Base-by-base conservation (phyloP, 106 monocot species). In the Hemerocallis citrina region DNA sequence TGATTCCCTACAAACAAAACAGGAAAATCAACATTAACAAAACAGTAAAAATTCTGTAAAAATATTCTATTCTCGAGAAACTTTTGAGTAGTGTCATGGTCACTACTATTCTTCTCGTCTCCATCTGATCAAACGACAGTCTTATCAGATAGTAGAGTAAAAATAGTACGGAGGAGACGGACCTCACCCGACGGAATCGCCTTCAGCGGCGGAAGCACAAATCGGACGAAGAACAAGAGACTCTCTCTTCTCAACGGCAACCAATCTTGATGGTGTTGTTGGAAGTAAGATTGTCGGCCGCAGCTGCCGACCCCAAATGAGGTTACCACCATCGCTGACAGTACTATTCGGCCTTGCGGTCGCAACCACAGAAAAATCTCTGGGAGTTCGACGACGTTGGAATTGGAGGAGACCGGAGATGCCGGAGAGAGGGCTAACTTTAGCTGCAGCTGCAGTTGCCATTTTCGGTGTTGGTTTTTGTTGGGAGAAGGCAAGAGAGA, bases 101-200 rank as follows among this genome's bases (percentile, higher is more conserved):
- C n/a, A n/a, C n/a, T n/a, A n/a, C n/a, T n/a, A n/a, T n/a, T n/a
- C n/a, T n/a, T n/a, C n/a, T n/a, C n/a, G n/a, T n/a, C n/a, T n/a
- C n/a, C n/a, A n/a, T n/a, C n/a, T n/a, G n/a, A n/a, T n/a, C n/a
- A n/a, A n/a, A n/a, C n/a, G n/a, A n/a, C n/a, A n/a, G n/a, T n/a
- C n/a, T n/a, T n/a, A n/a, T n/a, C n/a, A n/a, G n/a, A n/a, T n/a
- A n/a, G n/a, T n/a, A n/a, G n/a, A n/a, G n/a, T 36, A 11, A 38
- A 24, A 12, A 39, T 13, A 16, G 4, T 5, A 63, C 67, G 40
- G 71, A 67, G 67, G 71, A 82, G 38, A 85, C 88, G 92, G 85
- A 88, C 91, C 92, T 98, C 88, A 98, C 98, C 98, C 98, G 57
- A 65, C 81, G 70, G 85, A 85, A 73, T 88, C 88, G 65, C 82